A percentile compares a stretch with the other conserved stretches of the same genome.
These are phyloP conservation scores for Danielia reshetovae DNA, from an alignment of 805 yeast species.

Conservation along the genomic window DNA sequence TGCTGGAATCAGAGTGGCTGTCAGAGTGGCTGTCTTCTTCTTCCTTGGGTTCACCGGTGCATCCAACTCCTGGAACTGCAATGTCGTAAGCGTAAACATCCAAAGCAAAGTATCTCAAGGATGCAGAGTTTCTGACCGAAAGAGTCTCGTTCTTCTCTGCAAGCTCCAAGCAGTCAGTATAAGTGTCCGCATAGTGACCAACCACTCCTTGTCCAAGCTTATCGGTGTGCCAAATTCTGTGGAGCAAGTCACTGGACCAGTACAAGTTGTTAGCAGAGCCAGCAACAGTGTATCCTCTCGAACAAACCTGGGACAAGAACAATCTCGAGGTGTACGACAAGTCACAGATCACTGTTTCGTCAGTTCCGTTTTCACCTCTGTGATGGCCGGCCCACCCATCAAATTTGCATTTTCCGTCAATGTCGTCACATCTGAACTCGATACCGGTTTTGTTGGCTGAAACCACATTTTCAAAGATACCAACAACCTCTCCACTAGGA, in stretches of 20 bases:
- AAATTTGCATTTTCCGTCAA: constrained; percentile 32
- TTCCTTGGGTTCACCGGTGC: constrained; percentile 9
- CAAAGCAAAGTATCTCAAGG: constrained; percentile 13
- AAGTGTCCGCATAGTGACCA: constrained; percentile 32
- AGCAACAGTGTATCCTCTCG: constrained; percentile 28
- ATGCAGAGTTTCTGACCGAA: constrained; percentile 33
- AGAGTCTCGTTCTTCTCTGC: constrained; percentile 27
- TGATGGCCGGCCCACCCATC: constrained; percentile 39
- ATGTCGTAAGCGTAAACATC: constrained; percentile 19
- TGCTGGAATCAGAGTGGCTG: no score
- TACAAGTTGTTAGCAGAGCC: constrained; percentile 19
- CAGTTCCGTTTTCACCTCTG: constrained; percentile 29
- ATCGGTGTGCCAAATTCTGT: constrained; percentile 35
- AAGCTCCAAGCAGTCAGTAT: constrained; percentile 29
- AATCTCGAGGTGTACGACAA: constrained; percentile 29
- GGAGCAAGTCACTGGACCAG: constrained; percentile 37
- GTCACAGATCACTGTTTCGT: constrained; percentile 40
- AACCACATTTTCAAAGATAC: constrained; percentile 29
- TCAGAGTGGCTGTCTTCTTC: no score
- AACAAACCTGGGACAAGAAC: constrained; percentile 30
- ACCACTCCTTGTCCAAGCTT: constrained; percentile 26
- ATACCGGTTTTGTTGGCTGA: constrained; percentile 29
- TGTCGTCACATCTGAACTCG: constrained; percentile 37
- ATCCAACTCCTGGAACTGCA: constrained; percentile 19
- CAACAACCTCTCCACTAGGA: constrained; percentile 31